phyloP scores from a whole-genome alignment of 2,329 filamentous ascomycete genomes.

The Aaosphaeria pasadenensis region DNA sequence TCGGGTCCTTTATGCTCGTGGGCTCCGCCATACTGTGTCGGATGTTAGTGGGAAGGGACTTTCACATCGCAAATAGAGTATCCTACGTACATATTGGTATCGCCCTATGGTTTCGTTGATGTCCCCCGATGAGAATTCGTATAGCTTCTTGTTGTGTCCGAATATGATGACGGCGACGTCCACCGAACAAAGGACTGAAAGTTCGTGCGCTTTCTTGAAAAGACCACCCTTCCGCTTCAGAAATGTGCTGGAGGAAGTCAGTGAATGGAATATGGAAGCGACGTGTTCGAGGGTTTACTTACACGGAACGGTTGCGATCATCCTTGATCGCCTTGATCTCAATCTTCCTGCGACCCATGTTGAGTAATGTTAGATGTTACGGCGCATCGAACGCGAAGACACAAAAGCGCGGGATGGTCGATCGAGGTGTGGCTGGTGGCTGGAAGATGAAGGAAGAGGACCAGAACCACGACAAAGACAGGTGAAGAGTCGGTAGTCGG shows the following conservation, averaged over 20 bases:
- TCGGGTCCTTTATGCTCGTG: slow-evolving; percentile 95
- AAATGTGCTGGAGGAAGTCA: slow-evolving; percentile 69
- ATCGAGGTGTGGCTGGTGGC: slow-evolving; percentile 2
- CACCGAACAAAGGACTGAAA: slow-evolving; percentile 95
- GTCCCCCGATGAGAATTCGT: slow-evolving; percentile 93
- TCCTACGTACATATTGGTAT: slow-evolving; percentile 73
- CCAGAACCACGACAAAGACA: not conserved
- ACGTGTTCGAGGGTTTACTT: slow-evolving; percentile 45
- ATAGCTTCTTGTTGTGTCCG: slow-evolving; percentile 97
- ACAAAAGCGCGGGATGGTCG: slow-evolving; percentile 5
- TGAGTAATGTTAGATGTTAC: slow-evolving; percentile 22
- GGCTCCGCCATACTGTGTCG: slow-evolving; percentile 74
- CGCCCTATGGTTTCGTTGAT: slow-evolving; percentile 86
- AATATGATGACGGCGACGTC: slow-evolving; percentile 99
- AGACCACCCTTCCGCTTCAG: slow-evolving; percentile 97
- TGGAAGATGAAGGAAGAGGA: slow-evolving; percentile 3
- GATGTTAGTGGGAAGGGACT: not conserved
- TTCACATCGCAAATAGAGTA: too few relatives aligned
- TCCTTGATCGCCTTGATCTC: slow-evolving; percentile 99
- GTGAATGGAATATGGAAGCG: not conserved
- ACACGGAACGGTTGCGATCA: slow-evolving; percentile 97
- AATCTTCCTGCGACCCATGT: slow-evolving; percentile 97
- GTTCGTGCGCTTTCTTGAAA: slow-evolving; percentile 99
- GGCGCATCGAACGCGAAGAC: slow-evolving; percentile 22
- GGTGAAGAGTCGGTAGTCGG: slow-evolving; percentile 4